Base-by-base conservation (phyloP, 805 yeast genomes). In the Cyberlindnera xishuangbannaensis region DNA sequence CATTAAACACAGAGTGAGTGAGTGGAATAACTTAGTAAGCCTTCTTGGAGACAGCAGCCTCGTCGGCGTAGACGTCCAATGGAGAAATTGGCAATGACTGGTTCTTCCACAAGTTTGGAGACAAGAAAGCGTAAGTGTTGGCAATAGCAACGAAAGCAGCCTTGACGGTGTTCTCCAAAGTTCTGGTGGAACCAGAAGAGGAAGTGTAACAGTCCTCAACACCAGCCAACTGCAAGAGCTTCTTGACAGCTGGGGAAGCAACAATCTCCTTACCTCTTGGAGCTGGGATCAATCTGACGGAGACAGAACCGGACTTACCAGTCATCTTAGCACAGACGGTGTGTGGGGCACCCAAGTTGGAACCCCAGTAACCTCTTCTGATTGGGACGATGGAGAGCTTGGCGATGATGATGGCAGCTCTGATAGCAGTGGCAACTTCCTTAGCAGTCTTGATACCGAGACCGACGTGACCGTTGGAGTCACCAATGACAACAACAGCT, bases 291-390 rank as follows among this genome's bases (percentile, higher is more conserved):
- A 92, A 81, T 81, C 98, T 87, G 56, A 90, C 96, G 50, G 82
- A 69, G 64, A 92, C 97, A 71, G 97, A 90, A 82, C 98, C 98
- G 78, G 97, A 92, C 87, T 90, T 92, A 77, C 98, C 98, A 56
- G 97, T 83, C 67, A 88, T 86, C 87, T 92, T 92, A 37, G 81
- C 71, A 62, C 96, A 90, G 65, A 90, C 82, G 55, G 98, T 84
- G 83, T 92, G 98, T 65, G 98, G 98, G 71, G 84, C 83, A 82
- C 98, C 98, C 72, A 92, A 84, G 80, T 87, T 86, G 69, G 95
- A 73, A 75, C 98, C 98, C 98, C 98, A 92, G 92, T 92, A 92
- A 78, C 98, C 98, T 82, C 98, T 87, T 83, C 98, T 90, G 77
- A 92, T 90, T 67, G 98, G 98, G 68, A 92, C 87, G 72, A 92